Base-by-base conservation (phyloP, 208 protist species). In the Borovskyia barvae region DNA sequence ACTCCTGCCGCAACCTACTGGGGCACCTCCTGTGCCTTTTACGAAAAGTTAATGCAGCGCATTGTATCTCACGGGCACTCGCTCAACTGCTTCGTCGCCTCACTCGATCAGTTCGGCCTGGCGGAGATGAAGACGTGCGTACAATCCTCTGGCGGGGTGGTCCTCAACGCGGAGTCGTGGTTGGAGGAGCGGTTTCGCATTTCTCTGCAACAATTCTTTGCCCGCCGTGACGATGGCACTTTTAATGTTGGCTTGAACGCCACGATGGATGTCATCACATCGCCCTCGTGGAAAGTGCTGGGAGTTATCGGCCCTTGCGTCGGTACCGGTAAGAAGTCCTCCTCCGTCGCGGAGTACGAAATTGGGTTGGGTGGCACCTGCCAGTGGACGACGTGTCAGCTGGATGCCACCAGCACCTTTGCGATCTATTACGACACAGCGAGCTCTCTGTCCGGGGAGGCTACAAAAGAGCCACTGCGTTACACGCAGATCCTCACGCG, bases 371-470 rank as follows among this genome's bases (percentile, higher is more conserved):
- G 98, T 36, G 97, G 95, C 35, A 99, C 98, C 20, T 94, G 77
- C 65, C 87, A 97, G 66, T 99, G 98, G 98, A 95, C 89, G 17
- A 80, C 98, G n/a, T 95, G 91, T 62, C 87, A 89, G 54, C 62
- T 99, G 5, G 92, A 98, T 70, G 76, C 85, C 15, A 79, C 64
- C 22, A 98, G 93, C 5, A 97, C 97, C 36, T 80, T 99, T 54
- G 97, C 96, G 33, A 74, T 99, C 41, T 99, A 98, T 73, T 99
- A 99, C 72, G 98, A 99, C 66, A 88, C 99, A 29, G 79, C 80
- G 17, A 50, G 50, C 71, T 63, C 76, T 66, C 55, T 72, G 24
- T 59, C 71, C 33, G 67, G 36, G 15, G 57, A 66, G 39, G 66
- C 66, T 12, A 32, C 66, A 5, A 58, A 52, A n/a, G 46, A 43